These are phyloP conservation scores for Acacia pycnantha DNA, from an alignment of 331 rosid species.

Conservation along the genomic window DNA sequence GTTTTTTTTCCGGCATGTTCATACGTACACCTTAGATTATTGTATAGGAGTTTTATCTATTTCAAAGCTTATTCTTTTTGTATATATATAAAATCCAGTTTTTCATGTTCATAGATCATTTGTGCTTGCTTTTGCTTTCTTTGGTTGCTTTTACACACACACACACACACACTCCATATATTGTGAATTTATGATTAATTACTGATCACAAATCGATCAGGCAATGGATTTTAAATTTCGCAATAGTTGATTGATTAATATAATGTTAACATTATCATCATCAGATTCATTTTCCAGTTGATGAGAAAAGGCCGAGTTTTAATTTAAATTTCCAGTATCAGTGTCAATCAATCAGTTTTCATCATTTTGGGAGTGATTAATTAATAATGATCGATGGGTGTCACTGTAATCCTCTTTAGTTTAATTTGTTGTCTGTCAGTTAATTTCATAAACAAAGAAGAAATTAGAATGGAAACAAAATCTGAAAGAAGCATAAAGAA, in stretches of 20 bases:
- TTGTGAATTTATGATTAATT: not conserved
- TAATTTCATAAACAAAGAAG: not conserved
- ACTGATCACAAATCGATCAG: not conserved
- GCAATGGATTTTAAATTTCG: not conserved
- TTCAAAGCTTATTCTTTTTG: constrained; percentile 15
- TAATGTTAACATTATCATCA: not conserved
- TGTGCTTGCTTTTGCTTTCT: constrained; percentile 10
- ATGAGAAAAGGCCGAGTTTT: not conserved
- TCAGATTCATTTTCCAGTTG: not conserved
- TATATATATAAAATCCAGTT: not conserved
- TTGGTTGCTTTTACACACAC: not conserved
- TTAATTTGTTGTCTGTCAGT: not conserved
- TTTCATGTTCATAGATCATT: not conserved
- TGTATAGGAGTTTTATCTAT: constrained; percentile 13
- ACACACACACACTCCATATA: not conserved
- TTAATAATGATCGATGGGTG: not conserved
- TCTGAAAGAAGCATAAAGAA: constrained; percentile 5
- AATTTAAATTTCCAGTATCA: not conserved
- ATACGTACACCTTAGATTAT: not conserved
- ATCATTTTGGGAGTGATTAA: not conserved
- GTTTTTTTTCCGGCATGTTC: not conserved
- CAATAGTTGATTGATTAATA: not conserved
- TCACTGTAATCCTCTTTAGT: not conserved
- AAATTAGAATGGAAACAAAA: not conserved
- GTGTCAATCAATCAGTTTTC: not conserved